phyloP scores from a whole-genome alignment of 1,284 basidiomycete species.

The Puccinia novopanici region DNA sequence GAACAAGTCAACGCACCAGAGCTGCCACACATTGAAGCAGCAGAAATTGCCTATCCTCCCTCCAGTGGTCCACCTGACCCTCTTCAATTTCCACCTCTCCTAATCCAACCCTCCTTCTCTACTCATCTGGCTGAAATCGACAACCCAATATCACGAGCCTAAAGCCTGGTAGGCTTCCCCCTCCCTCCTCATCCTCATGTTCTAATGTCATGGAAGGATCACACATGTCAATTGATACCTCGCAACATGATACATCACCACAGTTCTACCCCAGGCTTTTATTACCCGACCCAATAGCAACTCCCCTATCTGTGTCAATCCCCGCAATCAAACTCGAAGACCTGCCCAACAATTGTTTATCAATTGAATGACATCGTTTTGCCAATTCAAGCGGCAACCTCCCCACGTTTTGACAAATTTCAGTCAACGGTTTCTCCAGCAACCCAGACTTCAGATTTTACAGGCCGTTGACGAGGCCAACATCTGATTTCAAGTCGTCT shows the following conservation, averaged over 20 bases:
- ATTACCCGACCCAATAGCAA: constrained; percentile 40
- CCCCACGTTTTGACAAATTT: constrained; percentile 29
- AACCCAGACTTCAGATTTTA: not conserved
- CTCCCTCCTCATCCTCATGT: constrained; percentile 38
- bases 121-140: constrained; percentile 1
- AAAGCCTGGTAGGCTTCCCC: constrained; percentile 37
- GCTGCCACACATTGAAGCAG: constrained; percentile 47
- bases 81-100: constrained; percentile 37
- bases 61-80: constrained; percentile 32
- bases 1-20: constrained; percentile 50
- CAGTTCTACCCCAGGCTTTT: constrained; percentile 3
- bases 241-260: constrained; percentile 18
- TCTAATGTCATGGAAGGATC: constrained; percentile 29
- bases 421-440: constrained; percentile 4
- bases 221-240: not conserved
- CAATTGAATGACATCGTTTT: constrained; percentile 13
- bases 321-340: constrained; percentile 45
- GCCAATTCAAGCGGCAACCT: constrained; percentile 29
- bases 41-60: constrained; percentile 3
- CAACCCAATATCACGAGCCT: constrained; percentile 16
- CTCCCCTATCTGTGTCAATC: constrained; percentile 29
- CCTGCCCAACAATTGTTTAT: constrained; percentile 25
- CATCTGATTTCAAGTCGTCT: not conserved
- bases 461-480: constrained; percentile 16
- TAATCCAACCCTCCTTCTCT: constrained; percentile 1